Percentiles rank a stretch among this genome's conserved stretches.
These are phyloP conservation scores for Neurospora hispaniola DNA, from an alignment of 495 filamentous ascomycete species.

Conservation along the genomic window DNA sequence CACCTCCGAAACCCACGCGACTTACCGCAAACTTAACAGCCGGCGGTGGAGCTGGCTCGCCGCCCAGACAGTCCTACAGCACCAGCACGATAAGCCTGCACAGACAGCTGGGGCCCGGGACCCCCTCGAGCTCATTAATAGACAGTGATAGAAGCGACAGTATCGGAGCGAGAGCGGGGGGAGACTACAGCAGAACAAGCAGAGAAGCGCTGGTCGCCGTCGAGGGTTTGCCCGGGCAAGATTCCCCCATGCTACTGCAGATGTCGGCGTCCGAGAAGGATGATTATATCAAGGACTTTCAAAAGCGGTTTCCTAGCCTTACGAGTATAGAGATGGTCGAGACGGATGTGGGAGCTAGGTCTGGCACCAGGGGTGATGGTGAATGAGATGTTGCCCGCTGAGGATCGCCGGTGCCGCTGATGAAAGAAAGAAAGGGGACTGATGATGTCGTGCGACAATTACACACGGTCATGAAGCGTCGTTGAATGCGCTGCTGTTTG, in stretches of 20 bases:
- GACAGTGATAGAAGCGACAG: neutral
- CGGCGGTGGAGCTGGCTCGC: conserved; percentile 19
- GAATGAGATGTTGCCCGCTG: neutral
- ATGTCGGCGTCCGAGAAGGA: conserved; percentile 41
- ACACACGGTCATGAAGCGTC: neutral
- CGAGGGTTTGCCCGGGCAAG: conserved; percentile 28
- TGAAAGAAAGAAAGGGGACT: neutral
- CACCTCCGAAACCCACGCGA: conserved; percentile 43
- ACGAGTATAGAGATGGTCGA: conserved; percentile 76
- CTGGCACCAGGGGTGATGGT: neutral
- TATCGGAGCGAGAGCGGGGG: conserved; percentile 5
- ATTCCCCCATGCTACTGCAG: conserved; percentile 25
- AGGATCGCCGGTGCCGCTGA: neutral
- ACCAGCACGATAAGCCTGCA: neutral
- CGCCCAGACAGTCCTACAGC: conserved; percentile 18
- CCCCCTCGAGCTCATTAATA: neutral
- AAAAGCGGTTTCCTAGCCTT: conserved; percentile 71
- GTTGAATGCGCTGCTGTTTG: neutral
- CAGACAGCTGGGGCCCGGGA: conserved; percentile 6
- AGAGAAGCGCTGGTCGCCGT: conserved; percentile 27
- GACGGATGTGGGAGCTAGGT: conserved; percentile 29
- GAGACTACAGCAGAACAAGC: neutral
- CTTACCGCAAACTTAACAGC: conserved; percentile 38
- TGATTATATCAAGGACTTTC: conserved; percentile 54
- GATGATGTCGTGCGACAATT: neutral